phyloP scores from a whole-genome alignment of 768 basidiomycete genomes.

The Dendrothele bispora region DNA sequence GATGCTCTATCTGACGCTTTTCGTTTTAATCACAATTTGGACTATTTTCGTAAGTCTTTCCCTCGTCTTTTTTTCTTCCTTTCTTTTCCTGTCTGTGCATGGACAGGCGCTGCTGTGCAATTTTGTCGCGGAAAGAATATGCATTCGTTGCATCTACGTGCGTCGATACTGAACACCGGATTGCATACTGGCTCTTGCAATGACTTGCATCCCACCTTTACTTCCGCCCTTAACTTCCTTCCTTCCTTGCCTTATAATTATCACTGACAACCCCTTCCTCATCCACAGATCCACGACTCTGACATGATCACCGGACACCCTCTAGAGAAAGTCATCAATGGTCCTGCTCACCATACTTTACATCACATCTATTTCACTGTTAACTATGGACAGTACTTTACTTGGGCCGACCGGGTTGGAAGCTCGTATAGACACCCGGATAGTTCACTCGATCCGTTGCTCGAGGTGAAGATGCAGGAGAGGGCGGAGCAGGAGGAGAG shows the following conservation, averaged over 20 bases:
- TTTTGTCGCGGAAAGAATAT: too few species aligned
- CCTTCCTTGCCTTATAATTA: too few species aligned
- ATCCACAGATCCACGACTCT: slow-evolving; percentile 97
- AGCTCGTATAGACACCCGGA: slow-evolving; percentile 89
- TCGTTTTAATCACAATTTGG: slow-evolving; percentile 93
- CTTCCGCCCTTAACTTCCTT: too few species aligned
- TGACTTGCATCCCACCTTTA: too few species aligned
- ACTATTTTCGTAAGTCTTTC: slow-evolving; percentile 67
- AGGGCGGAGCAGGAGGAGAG: too few species aligned
- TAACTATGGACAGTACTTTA: slow-evolving; percentile 98
- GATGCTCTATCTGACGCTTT: slow-evolving; percentile 76
- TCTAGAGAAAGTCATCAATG: slow-evolving; percentile 89
- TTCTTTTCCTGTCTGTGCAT: too few species aligned
- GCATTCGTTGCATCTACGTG: too few species aligned
- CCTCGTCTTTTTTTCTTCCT: background rate
- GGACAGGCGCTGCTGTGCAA: too few species aligned
- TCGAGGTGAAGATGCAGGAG: too few species aligned
- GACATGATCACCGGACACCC: slow-evolving; percentile 95
- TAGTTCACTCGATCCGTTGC: slow-evolving; percentile 78
- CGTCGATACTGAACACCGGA: too few species aligned
- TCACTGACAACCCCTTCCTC: background rate
- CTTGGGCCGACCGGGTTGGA: slow-evolving; percentile 83
- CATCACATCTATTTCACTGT: slow-evolving; percentile 96
- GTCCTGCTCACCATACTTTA: slow-evolving; percentile 94
- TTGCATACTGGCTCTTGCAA: too few species aligned